Base-by-base conservation (phyloP, 768 basidiomycete species). In the Lepiota venenata region DNA sequence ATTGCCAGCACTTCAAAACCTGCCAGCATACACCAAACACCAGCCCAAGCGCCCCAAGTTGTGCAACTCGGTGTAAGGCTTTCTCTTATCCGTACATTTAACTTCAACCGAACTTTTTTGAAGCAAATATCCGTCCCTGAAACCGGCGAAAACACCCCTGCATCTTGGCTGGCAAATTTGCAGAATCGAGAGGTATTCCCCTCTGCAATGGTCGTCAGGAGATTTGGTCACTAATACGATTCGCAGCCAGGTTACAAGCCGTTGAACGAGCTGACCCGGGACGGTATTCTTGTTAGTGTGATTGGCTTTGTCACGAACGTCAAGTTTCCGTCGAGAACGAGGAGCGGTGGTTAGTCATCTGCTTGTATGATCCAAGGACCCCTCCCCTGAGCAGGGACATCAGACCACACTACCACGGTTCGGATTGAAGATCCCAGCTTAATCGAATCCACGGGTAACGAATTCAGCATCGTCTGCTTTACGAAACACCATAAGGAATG, bases 101-200 rank as follows among this genome's bases (percentile, higher is more conserved):
- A 9, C 9, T 32, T 11, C 6, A 32, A 9, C 10, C 32, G 32
- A 32, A 8, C 8, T 32, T 32, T 32, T 32, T 32, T 32, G 32
- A 32, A 32, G 32, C 32, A 32, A 9, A 32, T 32, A 4, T 16
- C 29, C 8, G 1, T 22, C 14, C 40, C 20, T 9, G 43, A 52
- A 12, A 46, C 27, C n/a, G n/a, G 18, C 6, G 53, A 47, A 35
- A 21, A 55, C 16, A 48, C 38, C 6, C 53, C 46, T 14, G 39
- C 32, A 14, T 46, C 46, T 4, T 55, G 53, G 46, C 21, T 55
- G 38, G 53, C 47, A n/a, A 39, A 11, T 11, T 45, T 55, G 40
- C 46, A 20, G 15, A 27, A 35, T 15, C 36, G 18, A 40, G 11
- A 52, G 29, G 50, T 52, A 52, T 15, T 20, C 47, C 15, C 25